These are phyloP conservation scores for Gomphus sp. DNA, from an alignment of 1,284 basidiomycete species.

Conservation along the genomic window DNA sequence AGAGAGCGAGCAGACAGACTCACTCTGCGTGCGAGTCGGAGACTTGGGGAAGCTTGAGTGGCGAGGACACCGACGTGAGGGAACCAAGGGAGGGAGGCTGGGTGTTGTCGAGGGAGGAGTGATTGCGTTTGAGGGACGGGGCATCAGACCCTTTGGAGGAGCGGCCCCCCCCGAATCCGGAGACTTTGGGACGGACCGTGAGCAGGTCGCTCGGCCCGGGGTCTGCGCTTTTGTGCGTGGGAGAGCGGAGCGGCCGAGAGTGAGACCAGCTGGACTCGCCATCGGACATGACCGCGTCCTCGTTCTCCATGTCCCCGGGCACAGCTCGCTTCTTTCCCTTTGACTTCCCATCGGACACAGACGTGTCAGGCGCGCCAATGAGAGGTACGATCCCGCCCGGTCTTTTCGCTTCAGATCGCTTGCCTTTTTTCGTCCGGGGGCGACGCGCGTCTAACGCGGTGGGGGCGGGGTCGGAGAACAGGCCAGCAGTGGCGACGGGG, in stretches of 20 bases:
- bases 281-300: neutral
- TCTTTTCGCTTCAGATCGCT: neutral
- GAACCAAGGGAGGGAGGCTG: neutral
- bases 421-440: neutral
- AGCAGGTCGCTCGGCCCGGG: neutral
- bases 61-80: neutral
- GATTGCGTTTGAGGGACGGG: neutral
- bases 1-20: neutral
- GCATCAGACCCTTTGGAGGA: neutral
- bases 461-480: too few species aligned
- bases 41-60: neutral
- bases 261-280: neutral
- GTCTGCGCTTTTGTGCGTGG: neutral
- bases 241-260: neutral
- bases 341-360: neutral
- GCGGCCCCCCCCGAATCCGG: conserved; percentile 6
- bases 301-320: conserved; percentile 2
- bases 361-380: neutral
- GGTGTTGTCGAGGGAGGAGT: neutral
- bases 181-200: neutral
- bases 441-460: neutral
- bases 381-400: neutral
- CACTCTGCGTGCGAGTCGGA: neutral
- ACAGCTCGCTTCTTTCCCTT: neutral
- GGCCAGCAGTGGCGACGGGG: neutral